A percentile compares a stretch with the other conserved stretches of the same genome.
phyloP scores from a whole-genome alignment of 352 stramenopile genomes.

The Aphanomyces cochlioides region DNA sequence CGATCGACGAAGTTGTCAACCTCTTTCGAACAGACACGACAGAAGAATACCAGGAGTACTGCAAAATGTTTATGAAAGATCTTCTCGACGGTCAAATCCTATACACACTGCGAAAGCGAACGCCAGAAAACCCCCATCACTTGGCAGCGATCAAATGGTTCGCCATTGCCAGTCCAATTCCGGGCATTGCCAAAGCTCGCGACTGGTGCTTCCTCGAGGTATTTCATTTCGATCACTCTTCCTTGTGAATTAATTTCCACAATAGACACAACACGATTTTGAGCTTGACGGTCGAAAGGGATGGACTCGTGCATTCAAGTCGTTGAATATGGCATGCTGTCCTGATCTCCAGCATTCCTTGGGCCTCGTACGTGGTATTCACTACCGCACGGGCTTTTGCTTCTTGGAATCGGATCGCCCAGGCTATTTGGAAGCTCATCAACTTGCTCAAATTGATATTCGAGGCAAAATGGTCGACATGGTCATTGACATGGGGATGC shows the following conservation, averaged over 20 bases:
- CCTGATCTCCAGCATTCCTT: conserved; percentile 51
- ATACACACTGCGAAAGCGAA: conserved; percentile 47
- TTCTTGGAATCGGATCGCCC: conserved; percentile 63
- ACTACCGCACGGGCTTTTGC: conserved; percentile 69
- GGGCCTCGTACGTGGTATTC: conserved; percentile 54
- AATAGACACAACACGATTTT: conserved; percentile 54
- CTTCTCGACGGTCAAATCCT: conserved; percentile 58
- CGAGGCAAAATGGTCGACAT: conserved; percentile 49
- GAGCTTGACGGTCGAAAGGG: conserved; percentile 51
- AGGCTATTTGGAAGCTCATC: conserved; percentile 61
- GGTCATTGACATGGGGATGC: conserved; percentile 51
- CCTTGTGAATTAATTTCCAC: neutral
- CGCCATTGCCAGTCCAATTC: conserved; percentile 45
- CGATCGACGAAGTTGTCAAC: conserved; percentile 17
- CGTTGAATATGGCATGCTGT: conserved; percentile 59
- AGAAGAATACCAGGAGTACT: conserved; percentile 10
- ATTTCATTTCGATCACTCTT: neutral
- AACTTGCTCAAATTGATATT: conserved; percentile 57
- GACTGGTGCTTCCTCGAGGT: conserved; percentile 71
- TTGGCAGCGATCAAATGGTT: conserved; percentile 70
- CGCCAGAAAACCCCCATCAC: conserved; percentile 37
- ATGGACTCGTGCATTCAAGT: conserved; percentile 70
- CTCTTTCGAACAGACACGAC: conserved; percentile 18
- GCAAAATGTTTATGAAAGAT: conserved; percentile 33
- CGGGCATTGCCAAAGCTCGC: conserved; percentile 53